Base-by-base conservation (phyloP, 2,329 filamentous ascomycete genomes). In the Chalara sp. region DNA sequence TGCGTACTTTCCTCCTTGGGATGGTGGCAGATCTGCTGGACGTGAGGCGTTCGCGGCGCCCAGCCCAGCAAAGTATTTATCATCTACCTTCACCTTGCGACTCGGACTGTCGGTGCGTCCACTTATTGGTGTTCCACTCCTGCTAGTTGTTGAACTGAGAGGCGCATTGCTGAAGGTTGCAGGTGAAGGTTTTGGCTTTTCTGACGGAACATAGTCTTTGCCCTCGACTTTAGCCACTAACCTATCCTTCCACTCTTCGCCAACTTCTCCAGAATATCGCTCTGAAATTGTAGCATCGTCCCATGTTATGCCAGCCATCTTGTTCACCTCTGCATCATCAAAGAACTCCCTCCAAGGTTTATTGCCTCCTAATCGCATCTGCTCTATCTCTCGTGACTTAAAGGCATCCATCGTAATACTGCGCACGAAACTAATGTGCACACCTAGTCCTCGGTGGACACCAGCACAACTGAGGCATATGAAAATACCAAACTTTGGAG, bases 361-460 rank as follows among this genome's bases (percentile, higher is more conserved):
- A 71, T 99, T 99, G 49, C 93, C 93, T 44, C 92, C 93, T 28
- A 87, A 76, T 53, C 91, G 83, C 93, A 99, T 97, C 59, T 91
- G 86, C 70, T 89, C 85, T 63, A 97, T 92, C 71, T 99, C 93
- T 63, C 80, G 80, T 57, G 83, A 81, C 70, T 99, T 99, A 76
- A 99, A 97, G 51, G 90, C 90, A 73, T 99, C 93, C 93, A 99
- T 99, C 55, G 89, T 96, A 65, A 97, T 93, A 64, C 87, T 93
- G 53, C 93, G 87, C 57, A 99, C 91, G 72, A 99, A 99, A 67
- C 90, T 96, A 69, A 99, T 96, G 75, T 99, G 93, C 35, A 99
- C 93, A 55, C 93, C 93, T 32, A 99, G 82, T 3, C 90, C 90
- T 56, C 93, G 87, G 72, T 99, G 93, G 48, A 93, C 88, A 61